Conservation (phyloP, 2,329 filamentous ascomycete species). For the Clarireedia monteithiana region DNA sequence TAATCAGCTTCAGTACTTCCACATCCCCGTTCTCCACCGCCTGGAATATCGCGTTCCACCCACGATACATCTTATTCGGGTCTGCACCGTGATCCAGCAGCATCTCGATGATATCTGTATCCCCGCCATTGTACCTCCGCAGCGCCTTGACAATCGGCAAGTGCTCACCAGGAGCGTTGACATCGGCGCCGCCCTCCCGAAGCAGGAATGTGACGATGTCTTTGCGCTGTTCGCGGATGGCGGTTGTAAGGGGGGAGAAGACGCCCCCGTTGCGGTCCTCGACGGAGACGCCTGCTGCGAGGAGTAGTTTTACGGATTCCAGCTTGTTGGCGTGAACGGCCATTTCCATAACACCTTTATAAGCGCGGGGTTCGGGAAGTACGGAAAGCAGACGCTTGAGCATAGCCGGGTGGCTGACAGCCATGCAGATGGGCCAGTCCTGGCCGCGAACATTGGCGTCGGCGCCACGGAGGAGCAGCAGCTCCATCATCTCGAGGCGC, state of each 20-base stretch:
- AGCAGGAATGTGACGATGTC: constrained; percentile 56
- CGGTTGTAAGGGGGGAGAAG: constrained; percentile 61
- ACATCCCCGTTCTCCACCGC: constrained; percentile 56
- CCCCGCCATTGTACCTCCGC: constrained; percentile 45
- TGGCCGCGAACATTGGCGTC: constrained; percentile 56
- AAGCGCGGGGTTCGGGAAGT: constrained; percentile 50
- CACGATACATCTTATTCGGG: constrained; percentile 59
- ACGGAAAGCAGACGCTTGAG: constrained; percentile 50
- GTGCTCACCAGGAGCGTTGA: constrained; percentile 62
- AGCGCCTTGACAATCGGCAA: constrained; percentile 64
- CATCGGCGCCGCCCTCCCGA: constrained; percentile 52
- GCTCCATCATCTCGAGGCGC: constrained; percentile 49
- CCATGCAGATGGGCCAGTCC: constrained; percentile 66
- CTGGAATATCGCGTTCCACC: constrained; percentile 59
- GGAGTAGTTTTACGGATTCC: constrained; percentile 52
- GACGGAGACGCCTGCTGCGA: constrained; percentile 42
- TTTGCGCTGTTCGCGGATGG: constrained; percentile 54
- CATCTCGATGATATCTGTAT: constrained; percentile 54
- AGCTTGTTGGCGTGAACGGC: constrained; percentile 60
- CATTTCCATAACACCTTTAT: constrained; percentile 61
- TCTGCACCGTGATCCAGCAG: constrained; percentile 57
- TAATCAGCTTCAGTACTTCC: constrained; percentile 44
- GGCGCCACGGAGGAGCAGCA: constrained; percentile 49
- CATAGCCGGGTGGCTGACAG: constrained; percentile 52
- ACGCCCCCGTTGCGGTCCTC: constrained; percentile 68